These are phyloP conservation scores for Paracamarosporium sp. DNA, from an alignment of 2,329 filamentous ascomycete genomes.

Conservation along the genomic window DNA sequence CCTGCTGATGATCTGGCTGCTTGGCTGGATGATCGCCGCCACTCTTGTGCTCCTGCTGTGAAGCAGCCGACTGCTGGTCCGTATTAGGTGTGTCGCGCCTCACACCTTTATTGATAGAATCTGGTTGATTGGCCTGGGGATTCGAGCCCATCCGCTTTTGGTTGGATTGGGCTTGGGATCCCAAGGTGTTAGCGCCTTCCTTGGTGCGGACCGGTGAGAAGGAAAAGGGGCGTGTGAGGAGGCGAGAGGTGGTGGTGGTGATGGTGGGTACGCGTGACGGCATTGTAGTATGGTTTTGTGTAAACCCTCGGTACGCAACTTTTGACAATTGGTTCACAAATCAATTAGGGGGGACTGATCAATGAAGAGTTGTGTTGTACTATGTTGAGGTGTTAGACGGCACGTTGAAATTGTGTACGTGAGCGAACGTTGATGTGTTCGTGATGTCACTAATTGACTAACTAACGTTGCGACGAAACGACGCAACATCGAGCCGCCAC, in stretches of 20 bases:
- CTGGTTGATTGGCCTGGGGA: slow-evolving; percentile 8
- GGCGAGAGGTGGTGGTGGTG: not conserved
- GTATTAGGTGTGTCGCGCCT: slow-evolving; percentile 34
- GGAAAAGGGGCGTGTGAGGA: not conserved
- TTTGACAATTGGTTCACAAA: not conserved
- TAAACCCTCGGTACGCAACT: no score
- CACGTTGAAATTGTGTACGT: not conserved
- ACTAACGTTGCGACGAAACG: not conserved
- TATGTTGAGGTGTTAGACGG: not conserved
- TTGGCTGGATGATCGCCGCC: slow-evolving; percentile 47
- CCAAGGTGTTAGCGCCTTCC: not conserved
- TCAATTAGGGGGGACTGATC: no score
- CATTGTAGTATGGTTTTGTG: not conserved
- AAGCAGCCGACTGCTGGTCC: slow-evolving; percentile 40
- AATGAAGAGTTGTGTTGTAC: not conserved
- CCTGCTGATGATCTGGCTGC: slow-evolving; percentile 43
- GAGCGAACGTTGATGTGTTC: not conserved
- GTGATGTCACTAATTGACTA: not conserved
- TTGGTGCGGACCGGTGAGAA: not conserved
- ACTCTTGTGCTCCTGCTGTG: slow-evolving; percentile 29
- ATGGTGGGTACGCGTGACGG: not conserved
- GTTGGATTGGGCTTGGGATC: not conserved
- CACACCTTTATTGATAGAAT: slow-evolving; percentile 22
- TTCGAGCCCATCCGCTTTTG: slow-evolving; percentile 9
- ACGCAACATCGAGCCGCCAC: not conserved